These are phyloP conservation scores for Borovskyia barvae DNA, from an alignment of 208 protist species.

Conservation along the genomic window DNA sequence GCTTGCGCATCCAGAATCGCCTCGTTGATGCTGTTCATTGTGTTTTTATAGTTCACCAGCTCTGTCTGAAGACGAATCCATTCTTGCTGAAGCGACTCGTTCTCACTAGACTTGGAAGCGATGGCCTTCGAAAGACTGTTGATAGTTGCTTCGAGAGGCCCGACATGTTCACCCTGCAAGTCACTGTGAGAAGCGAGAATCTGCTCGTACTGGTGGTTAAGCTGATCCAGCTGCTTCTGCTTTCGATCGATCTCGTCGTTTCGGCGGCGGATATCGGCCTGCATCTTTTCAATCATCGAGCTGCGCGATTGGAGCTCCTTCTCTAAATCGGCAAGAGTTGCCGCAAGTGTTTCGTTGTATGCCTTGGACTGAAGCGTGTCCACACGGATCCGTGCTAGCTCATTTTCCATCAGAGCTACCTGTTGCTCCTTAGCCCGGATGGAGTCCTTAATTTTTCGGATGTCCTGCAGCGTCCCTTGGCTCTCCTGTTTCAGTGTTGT, in stretches of 20 bases:
- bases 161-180: constrained; percentile 80
- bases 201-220: constrained; percentile 94
- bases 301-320: constrained; percentile 91
- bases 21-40: constrained; percentile 83
- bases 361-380: constrained; percentile 93
- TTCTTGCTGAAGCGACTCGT: constrained; percentile 92
- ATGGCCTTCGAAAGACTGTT: constrained; percentile 94
- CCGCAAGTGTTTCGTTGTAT: constrained; percentile 91
- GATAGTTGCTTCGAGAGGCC: constrained; percentile 94
- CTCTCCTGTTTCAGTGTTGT: constrained; percentile 93
- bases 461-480: constrained; percentile 83
- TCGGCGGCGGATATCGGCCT: constrained; percentile 93
- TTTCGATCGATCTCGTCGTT: constrained; percentile 97
- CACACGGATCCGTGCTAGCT: constrained; percentile 93
- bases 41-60: constrained; percentile 93
- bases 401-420: constrained; percentile 94
- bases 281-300: constrained; percentile 92
- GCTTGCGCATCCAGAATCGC: constrained; percentile 85
- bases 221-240: constrained; percentile 94
- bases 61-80: constrained; percentile 96
- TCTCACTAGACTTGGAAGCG: constrained; percentile 82
- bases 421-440: constrained; percentile 94
- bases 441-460: constrained; percentile 87
- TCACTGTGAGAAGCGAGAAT: constrained; percentile 68
- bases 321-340: constrained; percentile 83